These are phyloP conservation scores for Galerina sulciceps DNA, from an alignment of 768 basidiomycete genomes.

Conservation along the genomic window DNA sequence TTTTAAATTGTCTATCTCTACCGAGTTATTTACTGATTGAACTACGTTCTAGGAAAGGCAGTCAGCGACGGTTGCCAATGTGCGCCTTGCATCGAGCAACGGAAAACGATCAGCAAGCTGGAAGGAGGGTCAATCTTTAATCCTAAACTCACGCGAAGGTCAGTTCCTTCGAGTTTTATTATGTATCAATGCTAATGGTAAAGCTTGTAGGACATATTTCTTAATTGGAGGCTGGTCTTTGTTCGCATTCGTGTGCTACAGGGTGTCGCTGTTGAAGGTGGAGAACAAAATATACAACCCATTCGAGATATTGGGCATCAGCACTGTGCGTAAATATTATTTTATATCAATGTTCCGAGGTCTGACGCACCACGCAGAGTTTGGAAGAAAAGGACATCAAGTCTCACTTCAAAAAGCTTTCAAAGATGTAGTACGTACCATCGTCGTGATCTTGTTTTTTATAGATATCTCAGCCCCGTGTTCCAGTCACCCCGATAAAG, in stretches of 20 bases:
- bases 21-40: not conserved
- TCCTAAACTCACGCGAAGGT: conserved; percentile 58
- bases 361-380: conserved; percentile 43
- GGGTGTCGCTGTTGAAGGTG: conserved; percentile 56
- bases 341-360: not conserved
- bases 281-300: conserved; percentile 87
- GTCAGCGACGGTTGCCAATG: conserved; percentile 62
- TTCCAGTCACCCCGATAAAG: conserved; percentile 94
- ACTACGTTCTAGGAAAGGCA: conserved; percentile 23
- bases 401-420: conserved; percentile 91
- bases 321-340: conserved; percentile 49
- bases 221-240: conserved; percentile 75
- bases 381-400: conserved; percentile 90
- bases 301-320: conserved; percentile 89
- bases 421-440: conserved; percentile 73
- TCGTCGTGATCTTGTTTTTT: not conserved
- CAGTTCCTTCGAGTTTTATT: conserved; percentile 18
- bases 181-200: not conserved
- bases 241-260: conserved; percentile 71
- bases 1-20: not conserved
- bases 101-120: conserved; percentile 43
- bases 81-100: conserved; percentile 61
- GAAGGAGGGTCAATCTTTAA: conserved; percentile 51
- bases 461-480: too few relatives aligned
- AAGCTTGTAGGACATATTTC: conserved; percentile 54